Evolutionary conservation across 768 basidiomycete species (phyloP), one percentile per base, ranked within the genome.

Genomic region (Nevesoporus exiguus): DNA sequence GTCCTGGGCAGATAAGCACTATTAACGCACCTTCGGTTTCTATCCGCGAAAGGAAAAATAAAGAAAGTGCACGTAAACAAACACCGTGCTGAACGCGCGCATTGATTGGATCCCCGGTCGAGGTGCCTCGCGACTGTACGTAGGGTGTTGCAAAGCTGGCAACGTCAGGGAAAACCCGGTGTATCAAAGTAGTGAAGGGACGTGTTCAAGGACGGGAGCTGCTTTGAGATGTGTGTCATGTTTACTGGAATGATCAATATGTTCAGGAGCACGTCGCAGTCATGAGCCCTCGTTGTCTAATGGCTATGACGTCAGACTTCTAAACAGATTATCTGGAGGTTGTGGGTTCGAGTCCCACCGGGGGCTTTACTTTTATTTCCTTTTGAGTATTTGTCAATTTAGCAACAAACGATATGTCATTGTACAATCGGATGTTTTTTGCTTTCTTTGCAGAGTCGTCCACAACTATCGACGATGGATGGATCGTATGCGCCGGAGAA

Each of bases 281-380:
- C 9, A 5, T 27, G 65, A 58, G 86, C 85, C 85, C 86, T 78
- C 79, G 82, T 88, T 85, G 86, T 87, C 85, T 88, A 87, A 88
- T 88, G 86, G 86, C 76, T 85, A 88, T 88, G 86, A 87, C 86
- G 86, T 87, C 86, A 88, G 86, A 88, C 86, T 88, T 88, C 86
- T 88, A 85, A 54, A 80, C 77, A 82, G 85, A 84, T 80, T 79
- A 57, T 87, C 85, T 87, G 85, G 83, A 86, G 86, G 85, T 81
- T 88, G 84, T 81, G 85, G 79, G 86, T 88, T 88, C 86, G 86
- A 88, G 77, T 86, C 86, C 80, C 84, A 82, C 84, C 81, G 79
- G 85, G 85, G 84, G 86, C 83, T 80, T 49, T 52, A 9, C 10
- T 62, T 63, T 60, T 66, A 14, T 58, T 58, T 55, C 51, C 44